Evolutionary conservation across 1,284 basidiomycete genomes (phyloP).

Genomic region (Boletus putidus): DNA sequence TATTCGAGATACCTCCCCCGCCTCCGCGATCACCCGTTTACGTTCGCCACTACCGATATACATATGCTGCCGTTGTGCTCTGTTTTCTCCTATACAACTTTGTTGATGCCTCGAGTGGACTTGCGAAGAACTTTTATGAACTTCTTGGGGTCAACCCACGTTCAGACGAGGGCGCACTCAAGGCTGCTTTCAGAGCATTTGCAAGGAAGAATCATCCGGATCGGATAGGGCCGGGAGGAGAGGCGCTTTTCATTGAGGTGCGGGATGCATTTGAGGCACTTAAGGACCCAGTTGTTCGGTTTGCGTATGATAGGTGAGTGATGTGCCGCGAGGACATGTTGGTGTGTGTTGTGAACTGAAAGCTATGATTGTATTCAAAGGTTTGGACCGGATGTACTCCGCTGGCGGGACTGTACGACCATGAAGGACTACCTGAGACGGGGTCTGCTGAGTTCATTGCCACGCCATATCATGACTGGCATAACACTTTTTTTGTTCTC

Average conservation of each 20-base stretch:
- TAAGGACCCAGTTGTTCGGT: constrained; percentile 75
- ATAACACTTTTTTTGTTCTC: constrained; percentile 63
- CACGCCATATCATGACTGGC: constrained; percentile 70
- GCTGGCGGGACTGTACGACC: constrained; percentile 68
- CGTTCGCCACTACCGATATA: constrained; percentile 56
- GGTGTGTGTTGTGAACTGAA: constrained; percentile 5
- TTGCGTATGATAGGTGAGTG: constrained; percentile 80
- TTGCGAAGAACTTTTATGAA: constrained; percentile 73
- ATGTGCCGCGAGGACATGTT: neutral
- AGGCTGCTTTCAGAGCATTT: constrained; percentile 71
- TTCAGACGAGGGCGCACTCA: constrained; percentile 67
- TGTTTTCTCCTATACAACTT: constrained; percentile 71
- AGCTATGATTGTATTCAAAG: constrained; percentile 36
- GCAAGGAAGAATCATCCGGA: constrained; percentile 80
- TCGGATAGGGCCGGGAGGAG: constrained; percentile 63
- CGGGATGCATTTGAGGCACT: constrained; percentile 79
- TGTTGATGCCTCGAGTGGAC: constrained; percentile 51
- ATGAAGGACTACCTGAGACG: constrained; percentile 68
- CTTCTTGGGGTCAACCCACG: constrained; percentile 62
- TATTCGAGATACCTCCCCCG: constrained; percentile 41
- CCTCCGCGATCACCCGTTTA: constrained; percentile 48
- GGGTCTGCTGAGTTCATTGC: constrained; percentile 65
- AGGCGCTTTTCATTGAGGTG: constrained; percentile 69
- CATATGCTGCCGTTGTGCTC: constrained; percentile 66
- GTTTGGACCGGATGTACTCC: constrained; percentile 73